Base-by-base conservation (phyloP, 495 filamentous ascomycete genomes). In the Aeminium ludgeri region DNA sequence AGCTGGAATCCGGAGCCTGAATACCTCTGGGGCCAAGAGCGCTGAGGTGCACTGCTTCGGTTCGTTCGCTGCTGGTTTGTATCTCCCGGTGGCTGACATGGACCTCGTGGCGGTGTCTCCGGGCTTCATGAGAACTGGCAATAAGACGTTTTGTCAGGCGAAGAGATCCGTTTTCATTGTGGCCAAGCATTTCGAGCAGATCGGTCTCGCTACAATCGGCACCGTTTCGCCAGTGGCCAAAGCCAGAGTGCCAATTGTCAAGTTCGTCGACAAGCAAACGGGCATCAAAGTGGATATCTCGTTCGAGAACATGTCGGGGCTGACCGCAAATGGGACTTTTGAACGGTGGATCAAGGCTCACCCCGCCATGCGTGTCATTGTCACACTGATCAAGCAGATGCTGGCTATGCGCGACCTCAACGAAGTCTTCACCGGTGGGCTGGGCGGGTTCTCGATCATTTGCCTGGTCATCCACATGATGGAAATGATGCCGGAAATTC, bases 381-480 rank as follows among this genome's bases (percentile, higher is more conserved):
- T 89, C 10, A 73, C 81, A 0, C 46, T 97, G 18, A 73, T 97
- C 59, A 97, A 97, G 59, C 91, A 96, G 40, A 86, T 91, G 41
- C 63, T 97, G 15, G 63, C 78, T 13, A 86, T 97, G 72, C 72
- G 86, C 31, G 81, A 76, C 1, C 65, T 95, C 28, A 93, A 95
- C 46, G 89, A 97, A 55, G 84, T 91, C 2, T 74, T 77, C 15
- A 77, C 71, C 32, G 91, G 91, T 41, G 91, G 91, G 0, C 67
- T 97, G n/a, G 91, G 89, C 27, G 86, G 87, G 1, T 95, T 96
- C 53, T 80, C 85, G 1, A 78, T 92, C 38, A 93, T 80, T 30
- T 97, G 91, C 61, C 68, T 97, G 31, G 81, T 95, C n/a, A 76
- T 83, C 37, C 84, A 76, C 57, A 63, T 94, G 48, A 59, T 96